These are phyloP conservation scores for Xylariaceae sp. DNA, from an alignment of 2,329 filamentous ascomycete species.

Conservation along the genomic window DNA sequence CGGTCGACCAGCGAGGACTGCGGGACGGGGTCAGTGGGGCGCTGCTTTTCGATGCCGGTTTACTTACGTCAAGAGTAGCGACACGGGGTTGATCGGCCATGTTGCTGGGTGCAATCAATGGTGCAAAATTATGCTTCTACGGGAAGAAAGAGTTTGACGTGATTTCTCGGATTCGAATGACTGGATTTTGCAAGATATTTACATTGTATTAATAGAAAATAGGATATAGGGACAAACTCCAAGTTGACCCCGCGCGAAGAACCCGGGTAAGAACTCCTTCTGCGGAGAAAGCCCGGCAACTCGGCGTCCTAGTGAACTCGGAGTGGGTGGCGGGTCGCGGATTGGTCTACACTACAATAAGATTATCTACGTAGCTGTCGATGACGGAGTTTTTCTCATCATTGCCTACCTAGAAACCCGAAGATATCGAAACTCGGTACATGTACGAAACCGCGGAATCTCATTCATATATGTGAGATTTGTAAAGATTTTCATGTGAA, in stretches of 20 bases:
- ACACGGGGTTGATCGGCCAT: constrained; percentile 26
- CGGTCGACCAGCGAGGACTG: constrained; percentile 61
- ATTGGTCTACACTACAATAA: too few species aligned
- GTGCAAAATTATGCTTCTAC: background rate
- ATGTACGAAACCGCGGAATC: too few species aligned
- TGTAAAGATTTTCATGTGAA: too few species aligned
- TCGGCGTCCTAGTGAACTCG: constrained; percentile 20
- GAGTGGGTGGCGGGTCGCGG: background rate
- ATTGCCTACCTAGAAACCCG: too few species aligned
- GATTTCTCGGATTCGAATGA: background rate
- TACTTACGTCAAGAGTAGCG: constrained; percentile 29
- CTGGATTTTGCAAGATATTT: background rate
- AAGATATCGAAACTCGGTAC: too few species aligned
- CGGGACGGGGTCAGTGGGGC: constrained; percentile 3
- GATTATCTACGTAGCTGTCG: too few species aligned
- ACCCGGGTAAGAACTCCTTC: constrained; percentile 9
- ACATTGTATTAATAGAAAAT: background rate
- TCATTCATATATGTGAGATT: too few species aligned
- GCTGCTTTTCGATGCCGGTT: background rate
- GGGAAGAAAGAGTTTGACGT: background rate
- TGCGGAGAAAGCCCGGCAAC: constrained; percentile 31
- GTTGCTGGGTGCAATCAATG: constrained; percentile 7
- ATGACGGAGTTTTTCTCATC: too few species aligned
- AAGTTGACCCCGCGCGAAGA: constrained; percentile 19
- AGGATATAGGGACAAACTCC: background rate